Base-by-base conservation (phyloP, 179 eudicot genomes). In the Corrigiola litoralis region DNA sequence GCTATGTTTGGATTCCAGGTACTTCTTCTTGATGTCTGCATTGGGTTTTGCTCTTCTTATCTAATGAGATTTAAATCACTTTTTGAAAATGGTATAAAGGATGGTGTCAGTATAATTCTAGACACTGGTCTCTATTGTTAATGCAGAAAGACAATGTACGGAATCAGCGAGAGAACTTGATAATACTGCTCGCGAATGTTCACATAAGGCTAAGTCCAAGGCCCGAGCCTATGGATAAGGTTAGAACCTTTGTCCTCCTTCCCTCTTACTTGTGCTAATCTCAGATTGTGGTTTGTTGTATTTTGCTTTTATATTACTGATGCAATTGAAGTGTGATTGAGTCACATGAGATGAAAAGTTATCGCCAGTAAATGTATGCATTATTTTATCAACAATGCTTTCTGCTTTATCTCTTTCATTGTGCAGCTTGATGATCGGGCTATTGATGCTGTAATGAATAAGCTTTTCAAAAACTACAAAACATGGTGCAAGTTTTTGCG, bases 1-100 rank as follows among this genome's bases (percentile, higher is more conserved):
- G 99, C 95, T 59, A 90, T 90, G 96, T 94, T 94, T 74, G 99
- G 99, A 25, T 94, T 94, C 85, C 99, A 94, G 97, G 99, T 69
- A 83, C 45, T 58, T 61, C 28, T 47, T 72, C 63, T 72, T 61
- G n/a, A 38, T 67, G 60, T 60, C 67, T 55, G 55, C 40, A 58
- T n/a, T n/a, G n/a, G n/a, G 31, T 58, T 41, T n/a, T 41, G 16
- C 47, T 12, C 32, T 28, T 41, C 9, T n/a, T n/a, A n/a, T n/a
- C n/a, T n/a, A n/a, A n/a, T n/a, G n/a, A n/a, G n/a, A n/a, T n/a
- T n/a, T 62, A n/a, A 28, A 32, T n/a, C 27, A n/a, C 17, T 24
- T 38, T 46, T 33, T 38, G 27, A 4, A 23, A 41, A 41, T 23
- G 12, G 46, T n/a, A 27, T 23, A 49, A 32, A 50, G 42, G 21